Base-by-base conservation (phyloP, 2,329 filamentous ascomycete species). In the Microascus cirrosus region DNA sequence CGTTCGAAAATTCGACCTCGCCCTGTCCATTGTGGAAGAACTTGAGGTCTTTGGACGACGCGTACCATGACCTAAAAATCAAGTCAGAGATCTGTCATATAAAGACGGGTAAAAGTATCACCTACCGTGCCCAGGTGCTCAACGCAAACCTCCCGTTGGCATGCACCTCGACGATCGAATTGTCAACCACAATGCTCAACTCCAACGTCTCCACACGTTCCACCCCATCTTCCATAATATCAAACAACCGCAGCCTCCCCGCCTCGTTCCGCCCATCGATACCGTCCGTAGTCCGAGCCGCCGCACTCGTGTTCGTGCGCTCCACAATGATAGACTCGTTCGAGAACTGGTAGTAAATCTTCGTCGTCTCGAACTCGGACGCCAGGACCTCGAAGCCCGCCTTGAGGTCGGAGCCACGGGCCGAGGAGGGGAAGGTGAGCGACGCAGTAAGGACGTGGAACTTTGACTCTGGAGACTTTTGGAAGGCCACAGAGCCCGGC, bases 281-380 rank as follows among this genome's bases (percentile, higher is more conserved):
- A 6, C 71, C 73, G 48, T 65, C 61, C 0, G 72, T 75, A 0
- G 70, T 73, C 20, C 62, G 56, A 0, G 71, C 70, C 1, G 69
- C 72, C 11, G 73, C 73, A 51, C 72, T 74, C 3, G 72, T 68
- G 42, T 72, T 72, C 35, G 65, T 69, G 4, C 73, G 70, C 56
- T 75, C 73, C 22, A 76, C 64, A 36, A 74, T 65, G 50, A 76
- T 60, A 22, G 68, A 70, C 61, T 76, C 73, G 61, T 75, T 74
- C 2, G 69, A 71, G 62, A 76, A 74, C 54, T 75, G 72, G 62
- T 76, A 75, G 63, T 74, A 74, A 45, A 76, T 70, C 12, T 65
- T 69, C 4, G 74, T 75, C 12, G 66, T 68, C 62, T 76, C 73
- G 25, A 70, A 62, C 2, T 70, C 63, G 5, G 72, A 73, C 1